A percentile compares a stretch with the other conserved stretches of the same genome.
These are phyloP conservation scores for Fusarium euwallaceae DNA, from an alignment of 2,329 filamentous ascomycete species.

Conservation along the genomic window DNA sequence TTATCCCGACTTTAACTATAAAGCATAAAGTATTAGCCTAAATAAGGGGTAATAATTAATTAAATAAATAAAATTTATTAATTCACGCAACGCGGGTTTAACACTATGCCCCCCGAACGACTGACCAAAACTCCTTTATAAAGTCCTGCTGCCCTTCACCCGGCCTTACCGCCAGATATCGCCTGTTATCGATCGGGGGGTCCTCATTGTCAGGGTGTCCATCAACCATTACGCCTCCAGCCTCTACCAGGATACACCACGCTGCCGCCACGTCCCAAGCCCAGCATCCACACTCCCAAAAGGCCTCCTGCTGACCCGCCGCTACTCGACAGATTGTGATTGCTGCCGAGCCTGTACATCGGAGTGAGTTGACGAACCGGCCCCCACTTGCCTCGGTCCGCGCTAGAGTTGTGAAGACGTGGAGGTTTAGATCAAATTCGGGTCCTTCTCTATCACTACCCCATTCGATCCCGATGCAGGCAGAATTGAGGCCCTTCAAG, in stretches of 20 bases:
- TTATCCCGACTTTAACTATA: no score
- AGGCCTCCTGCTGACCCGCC: constrained; percentile 76
- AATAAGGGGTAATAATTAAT: no score
- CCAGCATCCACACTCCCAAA: constrained; percentile 87
- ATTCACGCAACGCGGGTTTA: no score
- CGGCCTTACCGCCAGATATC: not conserved
- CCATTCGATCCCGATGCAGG: constrained; percentile 79
- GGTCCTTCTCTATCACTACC: constrained; percentile 74
- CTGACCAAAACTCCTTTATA: not conserved
- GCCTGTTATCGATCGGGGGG: not conserved
- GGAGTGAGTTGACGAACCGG: constrained; percentile 79
- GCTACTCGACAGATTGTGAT: constrained; percentile 81
- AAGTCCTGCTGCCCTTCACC: not conserved
- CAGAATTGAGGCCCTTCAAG: constrained; percentile 61
- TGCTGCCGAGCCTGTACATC: constrained; percentile 77
- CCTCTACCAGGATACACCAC: constrained; percentile 80
- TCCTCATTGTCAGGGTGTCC: constrained; percentile 52
- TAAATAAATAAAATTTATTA: no score
- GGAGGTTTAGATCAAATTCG: constrained; percentile 77
- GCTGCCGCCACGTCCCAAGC: constrained; percentile 87
- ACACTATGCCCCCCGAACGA: not conserved
- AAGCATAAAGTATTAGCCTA: no score
- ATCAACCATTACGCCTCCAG: constrained; percentile 77
- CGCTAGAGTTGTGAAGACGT: constrained; percentile 72
- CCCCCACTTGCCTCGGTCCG: constrained; percentile 71